Evolutionary conservation across 352 stramenopile genomes (phyloP), one percentile per base, ranked within the genome.

Genomic region (Thraustotheca clavata): DNA sequence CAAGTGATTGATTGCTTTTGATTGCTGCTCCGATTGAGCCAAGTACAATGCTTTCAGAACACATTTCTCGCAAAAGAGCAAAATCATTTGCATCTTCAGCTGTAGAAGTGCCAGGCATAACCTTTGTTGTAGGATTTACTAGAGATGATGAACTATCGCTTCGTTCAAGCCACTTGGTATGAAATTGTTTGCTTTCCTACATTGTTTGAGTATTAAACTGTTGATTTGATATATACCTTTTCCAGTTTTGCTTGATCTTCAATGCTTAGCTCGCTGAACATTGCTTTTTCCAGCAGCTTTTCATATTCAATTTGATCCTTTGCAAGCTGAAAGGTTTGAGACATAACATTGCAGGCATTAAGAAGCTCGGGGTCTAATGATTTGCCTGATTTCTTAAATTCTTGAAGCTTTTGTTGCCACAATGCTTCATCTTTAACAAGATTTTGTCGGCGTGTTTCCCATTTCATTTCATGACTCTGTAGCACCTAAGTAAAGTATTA

Each of bases 171-270:
- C 59, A 60, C 18, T 69, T 74, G 3, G 31, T 12, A 3, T 60
- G 41, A 38, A 74, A 74, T 6, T 65, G n/a, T 2, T 67, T 31
- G 8, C 68, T 46, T 20, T 70, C 57, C 29, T 67, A 60, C 14
- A 34, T 32, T 36, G 18, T 67, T 69, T 24, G 69, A 49, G 32
- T 60, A 43, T 12, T 69, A 52, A 1, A n/a, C 34, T n/a, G 46
- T 31, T 59, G 49, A 2, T 29, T 29, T n/a, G 12, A 35, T 8
- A n/a, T n/a, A n/a, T n/a, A n/a, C n/a, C n/a, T n/a, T n/a, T n/a
- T 62, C 38, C 33, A 65, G 9, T 31, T 41, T n/a, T n/a, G 36
- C 38, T 3, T 24, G n/a, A 16, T 65, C 57, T 16, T 26, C 38
- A 0, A 22, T 3, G 16, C 11, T 11, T 29, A 65, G 38, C 16